Conservation (phyloP, 768 basidiomycete species). For the Macrolepiota fuliginosa region DNA sequence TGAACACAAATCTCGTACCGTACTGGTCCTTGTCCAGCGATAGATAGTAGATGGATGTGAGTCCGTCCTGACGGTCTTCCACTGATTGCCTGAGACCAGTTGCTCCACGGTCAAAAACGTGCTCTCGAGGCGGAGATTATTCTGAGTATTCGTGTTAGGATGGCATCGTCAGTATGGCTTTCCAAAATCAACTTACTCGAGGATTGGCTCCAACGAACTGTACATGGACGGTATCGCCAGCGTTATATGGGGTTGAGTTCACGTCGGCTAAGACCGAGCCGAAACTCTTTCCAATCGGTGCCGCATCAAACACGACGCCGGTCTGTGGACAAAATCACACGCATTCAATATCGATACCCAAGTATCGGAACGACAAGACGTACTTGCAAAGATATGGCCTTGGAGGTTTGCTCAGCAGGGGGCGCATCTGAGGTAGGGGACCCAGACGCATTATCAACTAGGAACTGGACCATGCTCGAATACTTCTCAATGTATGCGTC, state of each 20-base stretch:
- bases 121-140: constrained; percentile 71
- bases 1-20: constrained; percentile 31
- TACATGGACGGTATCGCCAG: constrained; percentile 57
- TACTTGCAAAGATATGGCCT: constrained; percentile 69
- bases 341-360: not conserved
- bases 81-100: constrained; percentile 38
- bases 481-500: constrained; percentile 82
- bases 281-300: constrained; percentile 56
- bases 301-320: constrained; percentile 58
- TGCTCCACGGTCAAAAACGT: constrained; percentile 72
- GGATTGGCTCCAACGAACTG: constrained; percentile 79
- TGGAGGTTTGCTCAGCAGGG: constrained; percentile 59
- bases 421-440: constrained; percentile 61
- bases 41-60: constrained; percentile 77
- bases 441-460: constrained; percentile 47
- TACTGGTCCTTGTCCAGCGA: constrained; percentile 59
- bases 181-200: constrained; percentile 43
- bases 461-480: constrained; percentile 58
- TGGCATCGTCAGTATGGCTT: not conserved
- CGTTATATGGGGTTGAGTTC: constrained; percentile 42
- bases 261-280: constrained; percentile 63
- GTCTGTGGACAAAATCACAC: constrained; percentile 33
- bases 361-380: not conserved
- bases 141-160: constrained; percentile 37
- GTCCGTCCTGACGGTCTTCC: constrained; percentile 64